Conservation (phyloP, 768 basidiomycete species). For the Trametes punicea region DNA sequence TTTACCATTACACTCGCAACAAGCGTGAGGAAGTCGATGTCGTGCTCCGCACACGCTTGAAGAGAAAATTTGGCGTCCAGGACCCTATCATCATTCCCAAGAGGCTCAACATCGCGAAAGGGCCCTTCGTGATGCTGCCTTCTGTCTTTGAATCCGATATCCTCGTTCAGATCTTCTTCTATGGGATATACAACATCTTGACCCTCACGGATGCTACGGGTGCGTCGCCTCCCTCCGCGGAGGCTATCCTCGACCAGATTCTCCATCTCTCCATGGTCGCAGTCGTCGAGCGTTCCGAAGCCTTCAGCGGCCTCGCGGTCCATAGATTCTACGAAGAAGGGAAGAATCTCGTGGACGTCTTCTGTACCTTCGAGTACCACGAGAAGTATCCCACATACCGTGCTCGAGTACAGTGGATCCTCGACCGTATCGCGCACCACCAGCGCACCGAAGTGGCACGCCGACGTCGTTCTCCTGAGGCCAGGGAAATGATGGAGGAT, state of each 20-base stretch:
- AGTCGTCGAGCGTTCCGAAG: constrained; percentile 61
- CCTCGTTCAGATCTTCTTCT: constrained; percentile 81
- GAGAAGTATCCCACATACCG: constrained; percentile 72
- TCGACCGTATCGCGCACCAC: constrained; percentile 54
- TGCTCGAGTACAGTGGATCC: constrained; percentile 71
- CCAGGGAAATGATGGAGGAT: constrained; percentile 38
- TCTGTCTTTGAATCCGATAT: constrained; percentile 65
- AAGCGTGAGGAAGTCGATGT: constrained; percentile 88
- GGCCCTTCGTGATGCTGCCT: constrained; percentile 67
- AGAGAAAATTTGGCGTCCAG: constrained; percentile 56
- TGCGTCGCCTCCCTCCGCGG: constrained; percentile 69
- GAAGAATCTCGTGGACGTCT: constrained; percentile 63
- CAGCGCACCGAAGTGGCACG: constrained; percentile 55
- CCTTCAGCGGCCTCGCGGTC: constrained; percentile 59
- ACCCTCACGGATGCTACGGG: constrained; percentile 58
- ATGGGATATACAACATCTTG: constrained; percentile 72
- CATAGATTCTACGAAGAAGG: constrained; percentile 53
- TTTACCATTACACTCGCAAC: constrained; percentile 93
- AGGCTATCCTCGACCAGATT: constrained; percentile 87
- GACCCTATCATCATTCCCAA: constrained; percentile 78
- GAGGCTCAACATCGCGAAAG: constrained; percentile 56
- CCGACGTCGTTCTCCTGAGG: constrained; percentile 44
- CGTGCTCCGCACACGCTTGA: constrained; percentile 61
- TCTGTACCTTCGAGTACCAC: constrained; percentile 77
- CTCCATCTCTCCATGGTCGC: constrained; percentile 86